phyloP scores from a whole-genome alignment of 352 stramenopile genomes.

The Saprolegnia diclina region DNA sequence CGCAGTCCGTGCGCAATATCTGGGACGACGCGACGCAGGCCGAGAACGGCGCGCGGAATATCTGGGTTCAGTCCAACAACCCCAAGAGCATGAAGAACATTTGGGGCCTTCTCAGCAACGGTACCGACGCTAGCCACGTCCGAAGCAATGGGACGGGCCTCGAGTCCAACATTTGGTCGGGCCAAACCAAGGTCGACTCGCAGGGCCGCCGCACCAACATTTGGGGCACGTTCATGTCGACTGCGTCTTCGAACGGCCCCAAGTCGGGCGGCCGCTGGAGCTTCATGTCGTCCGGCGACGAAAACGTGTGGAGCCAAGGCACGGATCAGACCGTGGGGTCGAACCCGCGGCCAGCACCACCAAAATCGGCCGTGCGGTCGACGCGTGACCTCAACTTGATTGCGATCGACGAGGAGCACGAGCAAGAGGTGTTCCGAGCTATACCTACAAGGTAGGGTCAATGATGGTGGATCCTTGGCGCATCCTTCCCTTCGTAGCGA shows the following conservation, averaged over 20 bases:
- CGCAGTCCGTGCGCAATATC: not conserved
- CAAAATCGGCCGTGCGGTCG: not conserved
- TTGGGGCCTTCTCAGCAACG: not conserved
- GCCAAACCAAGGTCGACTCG: not conserved
- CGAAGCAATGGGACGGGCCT: not conserved
- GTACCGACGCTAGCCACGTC: not conserved
- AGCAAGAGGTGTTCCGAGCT: not conserved
- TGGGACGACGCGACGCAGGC: not conserved
- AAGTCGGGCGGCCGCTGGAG: not conserved
- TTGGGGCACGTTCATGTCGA: not conserved
- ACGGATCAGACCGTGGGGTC: not conserved
- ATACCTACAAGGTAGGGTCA: not conserved
- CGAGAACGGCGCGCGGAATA: not conserved
- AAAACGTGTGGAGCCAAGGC: not conserved
- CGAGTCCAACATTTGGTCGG: not conserved
- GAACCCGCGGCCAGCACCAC: not conserved
- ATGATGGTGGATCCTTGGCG: not conserved
- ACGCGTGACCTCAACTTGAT: not conserved
- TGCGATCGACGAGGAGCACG: not conserved
- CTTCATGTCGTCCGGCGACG: not conserved
- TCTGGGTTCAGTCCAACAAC: not conserved
- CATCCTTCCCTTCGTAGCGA: not conserved
- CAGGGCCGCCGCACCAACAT: not conserved
- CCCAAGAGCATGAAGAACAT: not conserved
- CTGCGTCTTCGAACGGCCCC: not conserved